Evolutionary conservation across 2,329 filamentous ascomycete species (phyloP), one percentile per base, ranked within the genome.

Genomic region (Pseudogymnoascus sp.): DNA sequence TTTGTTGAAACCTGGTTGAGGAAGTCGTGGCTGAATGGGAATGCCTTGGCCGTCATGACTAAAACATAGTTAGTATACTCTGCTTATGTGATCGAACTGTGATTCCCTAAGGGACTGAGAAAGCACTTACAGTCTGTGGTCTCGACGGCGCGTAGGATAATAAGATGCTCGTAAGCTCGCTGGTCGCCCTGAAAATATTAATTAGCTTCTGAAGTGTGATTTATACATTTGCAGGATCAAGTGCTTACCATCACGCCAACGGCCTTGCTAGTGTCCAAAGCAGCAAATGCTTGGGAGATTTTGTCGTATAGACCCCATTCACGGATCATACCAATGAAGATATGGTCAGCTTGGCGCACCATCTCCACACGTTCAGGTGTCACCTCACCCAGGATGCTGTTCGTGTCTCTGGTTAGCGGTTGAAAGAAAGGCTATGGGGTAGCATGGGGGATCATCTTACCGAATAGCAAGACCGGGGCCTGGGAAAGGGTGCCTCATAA

Each of bases 361-460:
- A 96, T 95, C 63, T 85, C 84, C 14, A 96, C 88, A 45, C 88
- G 84, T 73, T 93, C 89, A 1, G 81, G 82, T 1, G 90, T 96
- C 12, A 96, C 87, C 69, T 96, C 92, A 37, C 93, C 93, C 0
- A 96, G 79, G 65, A 96, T 88, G 62, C 90, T 83, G 68, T 61
- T 77, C 83, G 0, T 80, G 59, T 67, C 64, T 54, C 60, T 67
- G 64, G 67, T 67, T 45, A 71, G 66, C 45, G 16, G 11, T 39
- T 51, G 29, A 39, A 63, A 62, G 21, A 1, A 16, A 23, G 39
- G 16, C 12, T 31, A 57, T 1, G 29, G 36, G 26, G 23, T 62
- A 59, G 2, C 26, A 57, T 34, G 2, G 5, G n/a, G 51, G 10
- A 34, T 18, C 4, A 26, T 34, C 26, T 47, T 62, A 47, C 61